Conservation (phyloP, 306 rosid genomes). For the Trichosanthes cucumerina region DNA sequence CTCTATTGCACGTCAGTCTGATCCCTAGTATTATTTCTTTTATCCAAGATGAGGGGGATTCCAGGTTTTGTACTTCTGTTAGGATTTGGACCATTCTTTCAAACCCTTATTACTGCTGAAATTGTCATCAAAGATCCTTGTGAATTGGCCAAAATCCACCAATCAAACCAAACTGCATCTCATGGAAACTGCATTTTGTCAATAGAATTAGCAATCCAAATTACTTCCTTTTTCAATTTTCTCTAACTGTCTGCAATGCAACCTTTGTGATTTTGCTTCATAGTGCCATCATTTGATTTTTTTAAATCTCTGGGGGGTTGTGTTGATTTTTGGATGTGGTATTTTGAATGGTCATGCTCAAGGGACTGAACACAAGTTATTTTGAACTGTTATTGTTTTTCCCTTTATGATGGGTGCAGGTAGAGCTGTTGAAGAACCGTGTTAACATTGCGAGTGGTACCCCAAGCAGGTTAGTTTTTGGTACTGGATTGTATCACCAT, state of each 20-base stretch:
- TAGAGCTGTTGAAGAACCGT: slow-evolving; percentile 57
- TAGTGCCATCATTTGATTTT: neutral
- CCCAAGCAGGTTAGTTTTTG: slow-evolving; percentile 67
- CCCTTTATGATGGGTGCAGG: slow-evolving; percentile 32
- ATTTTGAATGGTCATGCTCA: neutral
- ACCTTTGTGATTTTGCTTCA: neutral
- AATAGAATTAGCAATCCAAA: neutral
- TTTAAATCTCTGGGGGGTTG: neutral
- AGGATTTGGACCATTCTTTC: neutral
- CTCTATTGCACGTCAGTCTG: slow-evolving; percentile 28
- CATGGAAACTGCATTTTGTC: neutral
- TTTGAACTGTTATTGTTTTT: slow-evolving; percentile 1
- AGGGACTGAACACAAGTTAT: neutral
- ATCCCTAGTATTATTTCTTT: slow-evolving; percentile 4
- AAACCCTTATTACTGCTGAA: neutral
- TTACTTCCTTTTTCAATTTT: neutral
- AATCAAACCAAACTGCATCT: neutral
- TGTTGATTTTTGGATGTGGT: neutral
- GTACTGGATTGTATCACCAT: neutral
- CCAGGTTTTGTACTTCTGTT: neutral
- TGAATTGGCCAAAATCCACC: neutral
- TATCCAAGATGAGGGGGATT: neutral
- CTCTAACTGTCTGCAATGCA: neutral
- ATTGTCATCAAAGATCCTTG: neutral
- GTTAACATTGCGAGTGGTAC: slow-evolving; percentile 90